Base-by-base conservation (phyloP, 2,329 filamentous ascomycete species). In the Lasiodiplodia theobromae region DNA sequence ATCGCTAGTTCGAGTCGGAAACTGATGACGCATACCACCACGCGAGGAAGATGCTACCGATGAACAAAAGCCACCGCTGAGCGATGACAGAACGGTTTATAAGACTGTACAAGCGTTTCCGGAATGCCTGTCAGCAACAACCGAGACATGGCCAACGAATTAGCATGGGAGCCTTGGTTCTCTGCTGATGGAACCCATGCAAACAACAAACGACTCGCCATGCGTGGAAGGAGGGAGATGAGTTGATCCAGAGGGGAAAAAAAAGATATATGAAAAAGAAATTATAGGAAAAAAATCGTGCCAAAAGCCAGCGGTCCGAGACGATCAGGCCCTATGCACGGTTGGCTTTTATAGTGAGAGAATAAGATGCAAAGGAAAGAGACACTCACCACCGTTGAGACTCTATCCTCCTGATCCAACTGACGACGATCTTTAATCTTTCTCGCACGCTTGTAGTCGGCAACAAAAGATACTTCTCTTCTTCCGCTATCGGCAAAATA, bases 381-480 rank as follows among this genome's bases (percentile, higher is more conserved):
- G 62, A 72, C 64, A 80, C 91, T 86, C 84, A 94, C 92, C 90
- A 92, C 82, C 88, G 84, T 72, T 86, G 87, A 63, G 84, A 84
- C 76, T 94, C 89, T 80, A 93, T 89, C 75, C 91, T 87, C 68
- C 87, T 81, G 70, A 95, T 91, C 94, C 94, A 97, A 51, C 82
- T 82, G 63, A 91, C 92, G 70, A 92, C 93, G 62, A 97, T 91
- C 82, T 97, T 96, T 67, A 97, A 80, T 68, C 94, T 85, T 74
- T 94, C 89, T 69, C 94, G 85, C 4, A 97, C 93, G 72, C 92
- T 95, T 3, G 85, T 89, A 5, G 91, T 91, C 14, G 85, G 84
- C 16, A 97, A 81, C 23, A 97, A 81, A 14, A 86, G 84, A 72
- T 97, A 96, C 77, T 95, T 96, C 74, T 96, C 91, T 34, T 88